Percentiles rank a stretch among this genome's conserved stretches.
These are phyloP conservation scores for Helminthosporium solani DNA, from an alignment of 2,329 filamentous ascomycete species.

Conservation along the genomic window DNA sequence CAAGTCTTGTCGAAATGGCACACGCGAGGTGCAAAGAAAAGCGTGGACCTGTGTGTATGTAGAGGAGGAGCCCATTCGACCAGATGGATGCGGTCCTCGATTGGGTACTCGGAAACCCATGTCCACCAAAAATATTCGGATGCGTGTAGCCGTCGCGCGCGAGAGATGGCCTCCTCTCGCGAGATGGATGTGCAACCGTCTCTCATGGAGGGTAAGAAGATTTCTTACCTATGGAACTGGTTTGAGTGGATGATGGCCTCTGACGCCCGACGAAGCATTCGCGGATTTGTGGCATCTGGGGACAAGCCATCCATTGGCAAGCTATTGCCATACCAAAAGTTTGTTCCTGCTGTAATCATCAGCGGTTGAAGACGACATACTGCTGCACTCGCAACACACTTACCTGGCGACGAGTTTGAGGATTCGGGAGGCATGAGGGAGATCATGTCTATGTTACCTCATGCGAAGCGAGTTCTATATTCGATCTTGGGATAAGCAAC, in stretches of 20 bases:
- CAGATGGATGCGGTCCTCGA: not conserved
- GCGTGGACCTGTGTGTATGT: not conserved
- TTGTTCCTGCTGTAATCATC: constrained; percentile 24
- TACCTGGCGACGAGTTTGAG: constrained; percentile 37
- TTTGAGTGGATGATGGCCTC: constrained; percentile 32
- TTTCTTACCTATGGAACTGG: constrained; percentile 30
- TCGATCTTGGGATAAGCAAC: constrained; percentile 18
- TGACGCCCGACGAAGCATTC: constrained; percentile 36
- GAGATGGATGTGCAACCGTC: not conserved
- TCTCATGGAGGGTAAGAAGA: not conserved
- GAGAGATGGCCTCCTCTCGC: not conserved
- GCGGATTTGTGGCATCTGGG: constrained; percentile 24
- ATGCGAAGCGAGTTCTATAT: constrained; percentile 25
- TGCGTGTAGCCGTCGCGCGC: not conserved
- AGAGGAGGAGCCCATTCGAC: not conserved
- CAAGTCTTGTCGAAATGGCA: not conserved
- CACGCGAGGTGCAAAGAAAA: not conserved
- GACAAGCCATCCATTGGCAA: constrained; percentile 32
- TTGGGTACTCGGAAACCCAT: not conserved
- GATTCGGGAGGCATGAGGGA: constrained; percentile 41
- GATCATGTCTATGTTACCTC: constrained; percentile 31
- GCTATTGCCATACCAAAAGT: constrained; percentile 38
- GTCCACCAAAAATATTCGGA: not conserved
- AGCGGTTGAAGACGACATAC: constrained; percentile 5
- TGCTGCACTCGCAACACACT: too few species aligned